These are phyloP conservation scores for Jatropha podagrica DNA, from an alignment of 441 rosid species.

Conservation along the genomic window DNA sequence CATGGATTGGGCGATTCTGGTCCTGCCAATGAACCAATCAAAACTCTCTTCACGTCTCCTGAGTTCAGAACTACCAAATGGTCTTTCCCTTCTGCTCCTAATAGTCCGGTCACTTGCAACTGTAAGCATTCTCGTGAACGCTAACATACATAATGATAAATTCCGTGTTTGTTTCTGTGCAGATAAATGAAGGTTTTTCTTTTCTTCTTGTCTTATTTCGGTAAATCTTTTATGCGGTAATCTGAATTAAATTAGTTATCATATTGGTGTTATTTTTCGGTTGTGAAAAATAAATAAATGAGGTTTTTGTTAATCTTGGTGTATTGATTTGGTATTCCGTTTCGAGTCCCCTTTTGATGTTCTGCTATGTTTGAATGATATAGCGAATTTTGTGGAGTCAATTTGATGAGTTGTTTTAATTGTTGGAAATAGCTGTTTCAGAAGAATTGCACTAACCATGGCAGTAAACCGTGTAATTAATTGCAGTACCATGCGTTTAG, in stretches of 20 bases:
- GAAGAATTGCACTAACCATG: not conserved
- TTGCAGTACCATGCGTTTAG: not conserved
- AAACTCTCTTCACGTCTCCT: conserved; percentile 56
- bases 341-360: not conserved
- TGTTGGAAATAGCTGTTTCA: not conserved
- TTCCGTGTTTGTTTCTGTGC: not conserved
- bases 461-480: too few species aligned
- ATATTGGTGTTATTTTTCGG: not conserved
- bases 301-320: not conserved
- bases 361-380: not conserved
- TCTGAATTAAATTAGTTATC: not conserved
- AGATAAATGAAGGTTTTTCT: not conserved
- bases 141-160: not conserved
- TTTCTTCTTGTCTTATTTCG: not conserved
- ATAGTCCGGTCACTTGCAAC: conserved; percentile 73
- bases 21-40: conserved; percentile 89
- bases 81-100: conserved; percentile 87
- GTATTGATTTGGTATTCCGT: not conserved
- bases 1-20: conserved; percentile 89
- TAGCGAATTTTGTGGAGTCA: not conserved
- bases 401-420: not conserved
- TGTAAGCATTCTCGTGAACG: conserved; percentile 33
- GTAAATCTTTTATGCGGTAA: not conserved
- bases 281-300: not conserved
- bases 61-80: conserved; percentile 57